These are phyloP conservation scores for Cladosporium sp. DNA, from an alignment of 2,329 filamentous ascomycete species.

Conservation along the genomic window DNA sequence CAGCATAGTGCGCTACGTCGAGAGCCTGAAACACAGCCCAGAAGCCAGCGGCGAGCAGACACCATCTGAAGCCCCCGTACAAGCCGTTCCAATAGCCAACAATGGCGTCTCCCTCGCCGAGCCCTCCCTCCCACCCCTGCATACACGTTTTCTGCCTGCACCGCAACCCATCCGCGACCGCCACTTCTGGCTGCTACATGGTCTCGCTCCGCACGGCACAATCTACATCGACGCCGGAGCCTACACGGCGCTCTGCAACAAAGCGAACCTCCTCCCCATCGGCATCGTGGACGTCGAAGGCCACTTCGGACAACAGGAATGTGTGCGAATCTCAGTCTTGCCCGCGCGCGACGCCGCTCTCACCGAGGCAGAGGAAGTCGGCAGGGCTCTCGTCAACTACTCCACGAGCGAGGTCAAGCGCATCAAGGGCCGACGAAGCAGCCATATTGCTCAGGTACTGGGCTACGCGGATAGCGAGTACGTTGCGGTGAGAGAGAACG, in stretches of 20 bases:
- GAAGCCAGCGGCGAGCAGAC: slow-evolving; percentile 23
- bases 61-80: slow-evolving; percentile 8
- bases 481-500: slow-evolving; percentile 80
- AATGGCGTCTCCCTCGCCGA: slow-evolving; percentile 12
- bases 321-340: slow-evolving; percentile 79
- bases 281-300: slow-evolving; percentile 90
- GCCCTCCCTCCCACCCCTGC: slow-evolving; percentile 52
- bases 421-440: slow-evolving; percentile 80
- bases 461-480: slow-evolving; percentile 96
- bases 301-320: slow-evolving; percentile 85
- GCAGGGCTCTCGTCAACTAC: slow-evolving; percentile 88
- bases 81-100: background rate
- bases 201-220: slow-evolving; percentile 81
- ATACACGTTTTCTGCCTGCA: slow-evolving; percentile 89
- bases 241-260: slow-evolving; percentile 70
- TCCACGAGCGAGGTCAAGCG: slow-evolving; percentile 74
- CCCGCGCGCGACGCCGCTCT: slow-evolving; percentile 47
- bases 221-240: slow-evolving; percentile 92
- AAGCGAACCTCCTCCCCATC: slow-evolving; percentile 82
- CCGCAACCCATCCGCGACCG: slow-evolving; percentile 81
- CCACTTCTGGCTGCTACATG: slow-evolving; percentile 96
- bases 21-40: slow-evolving; percentile 48
- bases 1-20: slow-evolving; percentile 77
- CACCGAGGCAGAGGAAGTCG: slow-evolving; percentile 59
- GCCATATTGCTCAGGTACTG: slow-evolving; percentile 71